Evolutionary conservation across 495 filamentous ascomycete genomes (phyloP), one percentile per base, ranked within the genome.

Genomic region (Aspergillus nanangensis): DNA sequence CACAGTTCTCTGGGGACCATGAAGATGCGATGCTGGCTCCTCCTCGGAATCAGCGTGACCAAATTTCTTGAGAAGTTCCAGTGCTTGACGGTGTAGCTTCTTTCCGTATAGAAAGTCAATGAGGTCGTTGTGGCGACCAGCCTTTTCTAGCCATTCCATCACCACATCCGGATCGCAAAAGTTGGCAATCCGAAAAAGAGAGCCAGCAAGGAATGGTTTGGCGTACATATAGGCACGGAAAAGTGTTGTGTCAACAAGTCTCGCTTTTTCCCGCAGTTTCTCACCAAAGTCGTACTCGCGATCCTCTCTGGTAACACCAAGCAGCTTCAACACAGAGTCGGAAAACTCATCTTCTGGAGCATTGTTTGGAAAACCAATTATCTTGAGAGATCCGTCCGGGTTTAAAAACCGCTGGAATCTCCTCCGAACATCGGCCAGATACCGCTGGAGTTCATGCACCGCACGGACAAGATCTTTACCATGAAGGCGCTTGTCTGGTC

Each of bases 81-180:
- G 71, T 0, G 94, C 93, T 50, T 92, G 82, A 14, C 84, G 81
- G 61, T 99, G 93, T 10, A 96, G 77, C 60, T 84, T 91, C 71
- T 97, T 97, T 43, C 93, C 92, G 52, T 93, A 88, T 48, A 96
- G 83, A 61, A 99, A 99, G 56, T 99, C 91, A 22, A 99, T 92
- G 0, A 99, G 71, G 60, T 97, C 93, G 44, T 85, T 89, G 62
- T 95, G 95, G 37, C 90, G 86, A 33, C 87, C 85, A 41, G 83
- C 86, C 60, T 95, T 90, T 47, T 94, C 82, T 8, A 99, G 74
- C 49, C 87, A 83, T 63, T 96, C 87, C 61, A 94, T 92, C 20
- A 99, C 91, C 1, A 99, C 93, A 21, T 87, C 86, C 0, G 93
- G 92, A 52, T 97, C 92, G 55, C 93, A 96, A 63, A 95, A 96